Base-by-base conservation (phyloP, 2,329 filamentous ascomycete genomes). In the Alternaria brassicae region DNA sequence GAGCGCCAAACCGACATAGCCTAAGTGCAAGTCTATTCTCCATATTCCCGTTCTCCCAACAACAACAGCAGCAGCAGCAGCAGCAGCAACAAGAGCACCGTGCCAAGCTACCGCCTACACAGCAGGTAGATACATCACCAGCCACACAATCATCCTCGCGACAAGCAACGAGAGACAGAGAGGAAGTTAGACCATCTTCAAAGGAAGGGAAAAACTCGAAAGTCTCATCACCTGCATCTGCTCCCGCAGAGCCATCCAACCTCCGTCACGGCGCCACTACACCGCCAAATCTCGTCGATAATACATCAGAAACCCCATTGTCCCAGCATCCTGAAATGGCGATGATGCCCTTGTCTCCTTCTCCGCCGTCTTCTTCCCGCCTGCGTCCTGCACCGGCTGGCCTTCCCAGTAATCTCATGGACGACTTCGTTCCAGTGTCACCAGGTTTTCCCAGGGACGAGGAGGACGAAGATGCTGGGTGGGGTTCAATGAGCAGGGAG, bases 21-120 rank as follows among this genome's bases (percentile, higher is more conserved):
- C 61, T 77, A 4, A 74, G 73, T 60, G 71, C 73, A 3, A 72
- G 71, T 1, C 60, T 77, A 3, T 77, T 77, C 61, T 72, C 71
- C 52, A 74, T 77, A 36, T 75, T 76, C 54, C 74, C 74, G 0
- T 76, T 77, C 58, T 71, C 72, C 1, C 71, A 75, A n/a, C n/a
- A n/a, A n/a, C n/a, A n/a, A n/a, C n/a, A n/a, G n/a, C n/a, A n/a
- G 48, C 70, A 75, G 53, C 67, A 72, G 19, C 37, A 34, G 13
- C 70, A 75, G 55, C 67, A 72, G 10, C 72, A 74, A 23, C 63
- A 71, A 23, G 72, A 75, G 23, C 73, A 76, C 28, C 70, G 71
- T 30, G 67, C 70, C 5, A 70, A 73, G 19, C 56, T 72, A 1
- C 72, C 72, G 2, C 52, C 70, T 6, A 71, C 69, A 6, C 73